A percentile compares a stretch with the other conserved stretches of the same genome.
phyloP scores from a whole-genome alignment of 768 basidiomycete species.

The Kwoniella botswanensis region DNA sequence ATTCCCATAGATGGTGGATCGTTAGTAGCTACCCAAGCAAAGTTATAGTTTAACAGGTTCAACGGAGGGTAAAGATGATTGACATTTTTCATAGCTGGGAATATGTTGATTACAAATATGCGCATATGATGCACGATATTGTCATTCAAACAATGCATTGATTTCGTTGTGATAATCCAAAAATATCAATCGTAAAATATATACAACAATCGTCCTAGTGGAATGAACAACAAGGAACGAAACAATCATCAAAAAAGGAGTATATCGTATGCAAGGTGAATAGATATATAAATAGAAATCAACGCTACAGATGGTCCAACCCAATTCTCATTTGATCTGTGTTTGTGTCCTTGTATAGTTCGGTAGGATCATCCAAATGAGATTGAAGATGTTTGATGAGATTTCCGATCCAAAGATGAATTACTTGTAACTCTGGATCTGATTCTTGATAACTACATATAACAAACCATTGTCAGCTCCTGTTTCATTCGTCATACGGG shows the following conservation, averaged over 20 bases:
- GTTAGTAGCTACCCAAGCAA: constrained; percentile 58
- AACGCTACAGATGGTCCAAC: too few species aligned
- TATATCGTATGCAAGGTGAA: constrained; percentile 7
- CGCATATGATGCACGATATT: neutral
- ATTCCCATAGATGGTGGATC: constrained; percentile 69
- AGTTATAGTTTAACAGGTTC: constrained; percentile 28
- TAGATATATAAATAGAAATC: neutral
- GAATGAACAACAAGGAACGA: neutral
- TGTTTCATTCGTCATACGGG: too few species aligned
- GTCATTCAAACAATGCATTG: neutral
- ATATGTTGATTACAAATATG: neutral
- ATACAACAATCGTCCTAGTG: constrained; percentile 1
- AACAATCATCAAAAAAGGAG: too few species aligned
- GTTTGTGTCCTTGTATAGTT: neutral
- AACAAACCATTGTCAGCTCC: neutral
- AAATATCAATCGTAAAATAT: neutral
- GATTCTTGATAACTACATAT: neutral
- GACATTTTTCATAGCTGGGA: neutral
- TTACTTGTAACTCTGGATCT: neutral
- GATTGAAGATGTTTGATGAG: neutral
- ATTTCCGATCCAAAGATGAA: neutral
- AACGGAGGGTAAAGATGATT: neutral
- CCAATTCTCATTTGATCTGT: neutral
- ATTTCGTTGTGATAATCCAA: neutral
- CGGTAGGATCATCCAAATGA: constrained; percentile 14